Evolutionary conservation across 2,329 filamentous ascomycete genomes (phyloP).

Genomic region (Colletotrichum tropicicola): DNA sequence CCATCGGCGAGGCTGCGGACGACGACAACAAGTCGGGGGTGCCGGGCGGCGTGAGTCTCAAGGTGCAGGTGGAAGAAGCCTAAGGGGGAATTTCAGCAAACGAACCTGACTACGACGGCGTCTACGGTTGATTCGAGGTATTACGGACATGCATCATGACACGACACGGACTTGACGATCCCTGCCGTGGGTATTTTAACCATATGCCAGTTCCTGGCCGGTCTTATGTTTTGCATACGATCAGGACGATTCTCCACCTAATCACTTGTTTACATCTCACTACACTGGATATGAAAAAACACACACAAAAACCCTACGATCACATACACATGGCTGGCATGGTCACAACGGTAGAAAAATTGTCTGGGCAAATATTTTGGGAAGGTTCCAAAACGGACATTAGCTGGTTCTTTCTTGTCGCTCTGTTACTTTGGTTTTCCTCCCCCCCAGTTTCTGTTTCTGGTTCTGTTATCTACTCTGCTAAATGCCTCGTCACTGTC

Average conservation of each 20-base stretch:
- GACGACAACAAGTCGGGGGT: conserved; percentile 37
- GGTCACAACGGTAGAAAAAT: conserved; percentile 22
- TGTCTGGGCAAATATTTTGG: conserved; percentile 10
- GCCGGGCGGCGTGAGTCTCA: conserved; percentile 28
- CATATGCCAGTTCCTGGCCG: background rate
- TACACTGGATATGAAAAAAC: background rate
- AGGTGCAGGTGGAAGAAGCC: conserved; percentile 43
- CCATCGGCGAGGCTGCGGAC: conserved; percentile 48
- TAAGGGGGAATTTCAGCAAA: conserved; percentile 26
- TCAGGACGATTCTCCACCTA: conserved; percentile 8
- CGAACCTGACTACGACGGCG: background rate
- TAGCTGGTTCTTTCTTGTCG: background rate
- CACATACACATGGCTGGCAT: conserved; percentile 22
- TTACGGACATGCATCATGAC: conserved; percentile 22
- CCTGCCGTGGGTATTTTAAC: background rate
- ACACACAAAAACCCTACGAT: background rate
- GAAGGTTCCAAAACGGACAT: background rate
- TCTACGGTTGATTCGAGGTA: conserved; percentile 20
- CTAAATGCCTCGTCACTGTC: background rate
- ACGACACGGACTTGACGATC: conserved; percentile 15
- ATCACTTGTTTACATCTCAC: conserved; percentile 24
- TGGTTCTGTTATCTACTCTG: background rate
- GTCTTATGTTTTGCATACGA: conserved; percentile 11
- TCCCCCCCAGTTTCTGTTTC: background rate
- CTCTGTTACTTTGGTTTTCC: background rate